Evolutionary conservation across 1,284 basidiomycete species (phyloP).

Genomic region (Coniferiporia weirii): DNA sequence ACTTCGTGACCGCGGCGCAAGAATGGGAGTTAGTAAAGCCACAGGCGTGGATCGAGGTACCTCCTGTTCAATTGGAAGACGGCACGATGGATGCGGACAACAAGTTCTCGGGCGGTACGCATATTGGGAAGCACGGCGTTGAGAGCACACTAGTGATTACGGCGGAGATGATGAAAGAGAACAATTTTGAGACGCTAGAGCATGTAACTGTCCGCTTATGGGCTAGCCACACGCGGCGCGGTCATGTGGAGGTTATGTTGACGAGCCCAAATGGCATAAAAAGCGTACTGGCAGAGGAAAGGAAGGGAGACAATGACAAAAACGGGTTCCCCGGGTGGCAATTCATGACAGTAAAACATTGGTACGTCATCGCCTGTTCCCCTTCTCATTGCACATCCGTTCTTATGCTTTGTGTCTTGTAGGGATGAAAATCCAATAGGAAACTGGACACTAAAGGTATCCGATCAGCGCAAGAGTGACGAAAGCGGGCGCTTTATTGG

Average conservation of each 20-base stretch:
- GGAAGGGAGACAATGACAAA: slow-evolving; percentile 62
- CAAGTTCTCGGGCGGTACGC: slow-evolving; percentile 58
- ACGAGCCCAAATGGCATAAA: slow-evolving; percentile 84
- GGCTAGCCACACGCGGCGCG: slow-evolving; percentile 85
- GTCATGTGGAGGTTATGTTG: slow-evolving; percentile 91
- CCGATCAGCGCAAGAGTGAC: slow-evolving; percentile 59
- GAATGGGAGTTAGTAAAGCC: slow-evolving; percentile 89
- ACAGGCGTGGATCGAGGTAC: slow-evolving; percentile 84
- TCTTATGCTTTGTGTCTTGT: not conserved
- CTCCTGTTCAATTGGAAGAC: slow-evolving; percentile 60
- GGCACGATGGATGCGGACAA: slow-evolving; percentile 56
- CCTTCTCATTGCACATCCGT: slow-evolving; percentile 5
- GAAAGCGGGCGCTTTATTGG: slow-evolving; percentile 79
- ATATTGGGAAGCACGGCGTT: slow-evolving; percentile 67
- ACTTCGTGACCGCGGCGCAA: slow-evolving; percentile 78
- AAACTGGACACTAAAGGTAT: slow-evolving; percentile 85
- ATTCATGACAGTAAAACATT: slow-evolving; percentile 98
- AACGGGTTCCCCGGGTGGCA: slow-evolving; percentile 90
- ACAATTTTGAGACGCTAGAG: slow-evolving; percentile 87
- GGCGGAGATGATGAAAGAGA: slow-evolving; percentile 58
- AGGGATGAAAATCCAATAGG: slow-evolving; percentile 96
- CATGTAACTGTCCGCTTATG: slow-evolving; percentile 93
- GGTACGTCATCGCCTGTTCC: slow-evolving; percentile 50
- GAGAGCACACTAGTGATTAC: slow-evolving; percentile 68
- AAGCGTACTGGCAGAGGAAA: slow-evolving; percentile 77